Evolutionary conservation across 768 basidiomycete species (phyloP).

Genomic region (Galerina marginata): DNA sequence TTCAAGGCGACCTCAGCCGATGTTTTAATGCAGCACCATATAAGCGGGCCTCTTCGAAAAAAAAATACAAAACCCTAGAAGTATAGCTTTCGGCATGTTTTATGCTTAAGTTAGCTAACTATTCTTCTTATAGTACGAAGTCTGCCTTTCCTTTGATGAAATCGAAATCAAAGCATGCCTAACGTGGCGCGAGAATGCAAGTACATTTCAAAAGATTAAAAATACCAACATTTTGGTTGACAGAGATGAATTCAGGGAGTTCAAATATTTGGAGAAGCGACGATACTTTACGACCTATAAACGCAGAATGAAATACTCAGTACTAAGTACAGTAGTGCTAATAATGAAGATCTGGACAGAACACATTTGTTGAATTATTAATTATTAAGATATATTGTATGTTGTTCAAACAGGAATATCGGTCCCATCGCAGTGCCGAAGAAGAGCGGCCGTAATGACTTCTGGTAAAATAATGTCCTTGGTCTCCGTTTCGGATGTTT

Average conservation of each 20-base stretch:
- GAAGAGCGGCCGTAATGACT: neutral
- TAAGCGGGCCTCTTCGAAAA: neutral
- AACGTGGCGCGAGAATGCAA: conserved; percentile 19
- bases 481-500: conserved; percentile 1
- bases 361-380: neutral
- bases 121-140: conserved; percentile 15
- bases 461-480: conserved; percentile 2
- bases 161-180: conserved; percentile 14
- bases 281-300: conserved; percentile 18
- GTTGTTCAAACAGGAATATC: neutral
- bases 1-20: conserved; percentile 14
- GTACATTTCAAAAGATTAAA: neutral
- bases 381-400: neutral
- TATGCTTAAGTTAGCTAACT: neutral
- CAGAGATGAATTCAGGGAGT: neutral
- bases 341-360: no score
- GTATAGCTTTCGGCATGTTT: neutral
- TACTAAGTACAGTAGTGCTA: no score
- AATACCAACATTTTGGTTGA: neutral
- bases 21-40: conserved; percentile 10
- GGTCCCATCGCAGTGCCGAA: neutral
- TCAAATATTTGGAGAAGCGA: conserved; percentile 6
- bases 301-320: no score
- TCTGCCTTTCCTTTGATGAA: conserved; percentile 18
- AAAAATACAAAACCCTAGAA: conserved; percentile 12